Evolutionary conservation across 2,329 filamentous ascomycete species (phyloP).

Genomic region (Aschersonia sp.): DNA sequence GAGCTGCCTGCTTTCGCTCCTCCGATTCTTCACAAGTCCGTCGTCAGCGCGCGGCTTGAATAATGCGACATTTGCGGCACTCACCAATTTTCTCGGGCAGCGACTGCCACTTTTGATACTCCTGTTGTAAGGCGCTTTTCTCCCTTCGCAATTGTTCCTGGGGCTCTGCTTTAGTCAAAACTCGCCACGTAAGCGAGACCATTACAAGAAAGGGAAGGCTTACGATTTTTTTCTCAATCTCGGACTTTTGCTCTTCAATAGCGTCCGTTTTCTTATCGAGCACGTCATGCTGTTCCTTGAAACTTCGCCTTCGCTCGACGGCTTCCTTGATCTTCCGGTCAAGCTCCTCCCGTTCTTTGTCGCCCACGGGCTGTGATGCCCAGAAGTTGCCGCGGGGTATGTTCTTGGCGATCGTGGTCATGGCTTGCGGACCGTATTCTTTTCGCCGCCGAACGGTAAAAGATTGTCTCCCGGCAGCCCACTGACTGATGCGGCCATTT

Average conservation of each 20-base stretch:
- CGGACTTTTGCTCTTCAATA: slow-evolving; percentile 26
- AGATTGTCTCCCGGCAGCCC: slow-evolving; percentile 50
- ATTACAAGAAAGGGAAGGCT: slow-evolving; percentile 4
- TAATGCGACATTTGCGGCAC: slow-evolving; percentile 8
- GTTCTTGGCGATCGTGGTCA: slow-evolving; percentile 51
- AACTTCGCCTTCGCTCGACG: slow-evolving; percentile 15
- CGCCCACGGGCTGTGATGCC: slow-evolving; percentile 64
- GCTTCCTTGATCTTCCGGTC: slow-evolving; percentile 34
- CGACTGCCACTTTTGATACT: slow-evolving; percentile 47
- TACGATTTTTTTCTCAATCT: slow-evolving; percentile 25
- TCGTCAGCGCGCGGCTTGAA: too few relatives aligned
- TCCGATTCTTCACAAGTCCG: slow-evolving; percentile 16
- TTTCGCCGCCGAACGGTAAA: slow-evolving; percentile 56
- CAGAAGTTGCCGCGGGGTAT: slow-evolving; percentile 53
- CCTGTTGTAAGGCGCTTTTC: slow-evolving; percentile 54
- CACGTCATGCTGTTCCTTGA: slow-evolving; percentile 19
- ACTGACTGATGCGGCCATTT: slow-evolving; percentile 45
- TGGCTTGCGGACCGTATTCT: slow-evolving; percentile 67
- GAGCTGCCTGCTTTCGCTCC: slow-evolving; percentile 15
- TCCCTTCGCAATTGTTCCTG: slow-evolving; percentile 39
- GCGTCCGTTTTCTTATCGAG: slow-evolving; percentile 23
- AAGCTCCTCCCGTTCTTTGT: slow-evolving; percentile 46
- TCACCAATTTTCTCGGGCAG: slow-evolving; percentile 60
- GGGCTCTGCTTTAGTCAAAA: slow-evolving; percentile 7
- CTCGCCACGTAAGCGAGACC: too few relatives aligned